phyloP scores from a whole-genome alignment of 352 stramenopile genomes.

The Phytophthora podocarpi region DNA sequence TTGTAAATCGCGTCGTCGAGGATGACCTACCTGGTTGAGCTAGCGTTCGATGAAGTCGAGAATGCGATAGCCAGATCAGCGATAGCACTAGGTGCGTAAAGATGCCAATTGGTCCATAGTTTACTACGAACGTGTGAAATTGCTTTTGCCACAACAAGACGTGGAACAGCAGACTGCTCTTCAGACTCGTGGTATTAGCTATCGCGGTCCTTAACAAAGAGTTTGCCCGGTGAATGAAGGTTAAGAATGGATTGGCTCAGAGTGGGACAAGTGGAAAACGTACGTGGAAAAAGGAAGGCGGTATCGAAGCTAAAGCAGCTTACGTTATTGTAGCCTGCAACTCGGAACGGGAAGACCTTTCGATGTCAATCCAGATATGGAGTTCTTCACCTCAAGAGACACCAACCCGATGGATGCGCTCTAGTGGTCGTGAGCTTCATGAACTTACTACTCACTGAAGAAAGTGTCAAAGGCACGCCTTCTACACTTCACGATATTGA shows the following conservation, averaged over 20 bases:
- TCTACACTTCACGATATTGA: neutral
- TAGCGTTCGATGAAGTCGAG: neutral
- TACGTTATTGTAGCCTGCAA: no score
- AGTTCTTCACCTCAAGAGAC: conserved; percentile 8
- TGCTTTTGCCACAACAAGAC: neutral
- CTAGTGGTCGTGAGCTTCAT: neutral
- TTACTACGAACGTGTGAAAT: neutral
- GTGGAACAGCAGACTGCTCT: neutral
- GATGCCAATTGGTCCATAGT: neutral
- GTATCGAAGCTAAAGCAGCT: no score
- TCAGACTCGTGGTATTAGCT: neutral
- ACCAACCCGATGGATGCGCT: neutral
- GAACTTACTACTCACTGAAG: conserved; percentile 3
- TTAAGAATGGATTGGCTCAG: no score
- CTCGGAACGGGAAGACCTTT: neutral
- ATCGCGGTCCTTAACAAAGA: no score
- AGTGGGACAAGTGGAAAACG: no score
- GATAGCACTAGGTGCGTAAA: neutral
- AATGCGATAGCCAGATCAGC: neutral
- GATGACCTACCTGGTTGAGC: neutral
- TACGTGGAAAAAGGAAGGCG: no score
- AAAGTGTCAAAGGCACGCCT: neutral
- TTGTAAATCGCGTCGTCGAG: no score
- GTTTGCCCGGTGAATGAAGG: neutral
- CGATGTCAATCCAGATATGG: neutral